These are phyloP conservation scores for Blastobotrys arbuscula DNA, from an alignment of 1,139 yeast genomes.

Conservation along the genomic window DNA sequence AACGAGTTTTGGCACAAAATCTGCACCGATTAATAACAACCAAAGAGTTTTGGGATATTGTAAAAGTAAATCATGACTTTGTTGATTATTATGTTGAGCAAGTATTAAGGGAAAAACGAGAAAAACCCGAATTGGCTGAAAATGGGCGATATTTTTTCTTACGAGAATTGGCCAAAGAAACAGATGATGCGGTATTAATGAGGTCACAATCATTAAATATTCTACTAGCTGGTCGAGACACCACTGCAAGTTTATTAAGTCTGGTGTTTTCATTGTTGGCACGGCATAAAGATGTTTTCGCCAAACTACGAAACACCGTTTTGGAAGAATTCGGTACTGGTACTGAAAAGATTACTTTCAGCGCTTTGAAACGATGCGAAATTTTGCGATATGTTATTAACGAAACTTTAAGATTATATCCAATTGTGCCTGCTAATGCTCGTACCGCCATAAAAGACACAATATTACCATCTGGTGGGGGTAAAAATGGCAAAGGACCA, in stretches of 20 bases:
- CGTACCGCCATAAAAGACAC: conserved; percentile 41
- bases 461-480: conserved; percentile 34
- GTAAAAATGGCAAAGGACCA: conserved; percentile 41
- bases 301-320: conserved; percentile 25
- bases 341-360: conserved; percentile 37
- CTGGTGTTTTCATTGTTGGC: conserved; percentile 44
- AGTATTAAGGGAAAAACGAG: conserved; percentile 20
- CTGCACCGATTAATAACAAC: conserved; percentile 34
- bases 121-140: conserved; percentile 14
- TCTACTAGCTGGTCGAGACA: conserved; percentile 49
- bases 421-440: conserved; percentile 51
- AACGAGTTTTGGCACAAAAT: conserved; percentile 37
- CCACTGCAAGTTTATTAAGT: conserved; percentile 47
- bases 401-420: conserved; percentile 50
- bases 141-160: conserved; percentile 21
- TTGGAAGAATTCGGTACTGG: conserved; percentile 27
- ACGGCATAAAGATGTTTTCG: conserved; percentile 39
- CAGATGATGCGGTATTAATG: conserved; percentile 43
- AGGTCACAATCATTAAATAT: conserved; percentile 48
- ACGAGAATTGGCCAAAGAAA: conserved; percentile 45
- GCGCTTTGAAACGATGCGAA: conserved; percentile 46
- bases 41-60: conserved; percentile 33
- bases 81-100: conserved; percentile 30
- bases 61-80: conserved; percentile 26
- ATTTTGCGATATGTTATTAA: conserved; percentile 46